Evolutionary conservation across 306 rosid genomes (phyloP).

Genomic region (Abrus pulchellus): DNA sequence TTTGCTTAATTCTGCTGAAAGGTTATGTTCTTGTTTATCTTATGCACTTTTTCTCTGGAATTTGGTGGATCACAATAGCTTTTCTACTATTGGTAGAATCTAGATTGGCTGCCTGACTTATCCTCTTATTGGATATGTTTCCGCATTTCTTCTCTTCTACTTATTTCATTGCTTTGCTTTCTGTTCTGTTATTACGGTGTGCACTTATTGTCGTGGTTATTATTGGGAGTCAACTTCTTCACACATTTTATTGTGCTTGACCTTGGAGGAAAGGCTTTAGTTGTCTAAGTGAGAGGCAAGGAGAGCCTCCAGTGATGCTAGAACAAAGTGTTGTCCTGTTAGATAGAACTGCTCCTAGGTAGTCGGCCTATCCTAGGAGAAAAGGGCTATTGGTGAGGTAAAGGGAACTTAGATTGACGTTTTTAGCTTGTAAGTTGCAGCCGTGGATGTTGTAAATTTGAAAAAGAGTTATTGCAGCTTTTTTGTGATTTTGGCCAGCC

Average conservation of each 20-base stretch:
- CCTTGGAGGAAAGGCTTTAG: not conserved
- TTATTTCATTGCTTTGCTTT: not conserved
- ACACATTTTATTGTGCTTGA: not conserved
- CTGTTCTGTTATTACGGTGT: not conserved
- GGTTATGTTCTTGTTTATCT: not conserved
- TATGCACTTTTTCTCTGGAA: not conserved
- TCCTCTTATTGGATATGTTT: not conserved
- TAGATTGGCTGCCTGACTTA: not conserved
- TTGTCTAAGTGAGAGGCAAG: not conserved
- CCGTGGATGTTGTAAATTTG: not conserved
- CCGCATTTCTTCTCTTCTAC: not conserved
- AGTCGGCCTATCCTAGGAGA: not conserved
- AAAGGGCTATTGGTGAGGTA: conserved; percentile 3
- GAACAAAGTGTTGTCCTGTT: not conserved
- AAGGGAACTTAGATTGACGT: not conserved
- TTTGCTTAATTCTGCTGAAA: not conserved
- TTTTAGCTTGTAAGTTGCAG: not conserved
- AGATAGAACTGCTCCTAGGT: not conserved
- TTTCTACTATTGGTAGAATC: not conserved
- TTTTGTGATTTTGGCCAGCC: not conserved
- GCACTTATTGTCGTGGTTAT: not conserved
- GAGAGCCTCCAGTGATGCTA: not conserved
- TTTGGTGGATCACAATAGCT: not conserved
- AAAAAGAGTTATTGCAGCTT: not conserved
- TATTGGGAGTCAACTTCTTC: not conserved